Conservation (phyloP, 148 eudicot species). For the Diospyros lotus region DNA sequence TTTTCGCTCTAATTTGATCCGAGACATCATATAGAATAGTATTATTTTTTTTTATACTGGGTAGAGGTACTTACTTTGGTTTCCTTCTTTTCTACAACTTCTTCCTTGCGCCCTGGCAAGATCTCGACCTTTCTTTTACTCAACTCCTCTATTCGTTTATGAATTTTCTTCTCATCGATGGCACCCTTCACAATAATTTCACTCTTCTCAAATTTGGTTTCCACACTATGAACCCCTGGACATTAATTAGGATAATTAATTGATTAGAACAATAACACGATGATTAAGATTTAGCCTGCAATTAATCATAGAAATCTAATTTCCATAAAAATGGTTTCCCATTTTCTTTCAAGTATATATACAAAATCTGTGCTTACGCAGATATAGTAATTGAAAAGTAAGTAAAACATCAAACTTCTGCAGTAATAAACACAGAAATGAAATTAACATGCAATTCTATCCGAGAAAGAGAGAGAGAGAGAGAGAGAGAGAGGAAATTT, state of each 20-base stretch:
- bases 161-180: constrained; percentile 53
- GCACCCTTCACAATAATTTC: constrained; percentile 48
- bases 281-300: background rate
- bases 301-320: background rate
- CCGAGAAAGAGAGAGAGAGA: too few relatives aligned
- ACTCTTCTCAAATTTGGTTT: constrained; percentile 42
- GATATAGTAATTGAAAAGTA: too few relatives aligned
- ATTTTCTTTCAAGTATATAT: background rate
- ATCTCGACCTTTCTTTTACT: constrained; percentile 47
- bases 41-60: too few relatives aligned
- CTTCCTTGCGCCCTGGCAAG: constrained; percentile 9
- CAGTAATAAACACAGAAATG: too few relatives aligned
- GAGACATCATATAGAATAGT: too few relatives aligned
- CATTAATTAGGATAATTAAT: background rate
- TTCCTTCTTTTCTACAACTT: constrained; percentile 3
- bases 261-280: background rate
- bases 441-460: too few relatives aligned
- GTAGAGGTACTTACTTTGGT: constrained; percentile 1
- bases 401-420: too few relatives aligned
- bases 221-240: constrained; percentile 50
- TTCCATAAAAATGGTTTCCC: background rate
- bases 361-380: too few relatives aligned
- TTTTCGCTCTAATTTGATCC: too few relatives aligned
- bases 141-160: constrained; percentile 36
- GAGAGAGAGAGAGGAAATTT: background rate